phyloP scores from a whole-genome alignment of 495 filamentous ascomycete genomes.

The Podospora conica region DNA sequence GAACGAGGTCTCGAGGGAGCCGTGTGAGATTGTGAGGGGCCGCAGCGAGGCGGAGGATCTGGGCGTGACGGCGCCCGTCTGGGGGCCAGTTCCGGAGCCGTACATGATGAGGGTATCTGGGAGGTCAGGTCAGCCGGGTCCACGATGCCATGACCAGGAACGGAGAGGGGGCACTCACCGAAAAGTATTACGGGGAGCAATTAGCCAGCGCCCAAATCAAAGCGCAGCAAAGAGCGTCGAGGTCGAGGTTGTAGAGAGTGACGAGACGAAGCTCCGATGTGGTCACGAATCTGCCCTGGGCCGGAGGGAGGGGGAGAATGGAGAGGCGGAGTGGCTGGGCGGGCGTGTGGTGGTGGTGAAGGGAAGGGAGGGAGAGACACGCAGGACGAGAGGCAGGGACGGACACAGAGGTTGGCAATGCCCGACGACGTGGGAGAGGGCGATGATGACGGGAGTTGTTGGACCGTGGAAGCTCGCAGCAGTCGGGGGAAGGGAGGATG shows the following conservation, averaged over 20 bases:
- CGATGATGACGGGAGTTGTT: too few species aligned
- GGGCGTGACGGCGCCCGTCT: constrained; percentile 93
- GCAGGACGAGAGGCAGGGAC: constrained; percentile 1
- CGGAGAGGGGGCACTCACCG: neutral
- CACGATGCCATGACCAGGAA: neutral
- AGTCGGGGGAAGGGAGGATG: neutral
- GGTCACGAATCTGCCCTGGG: neutral
- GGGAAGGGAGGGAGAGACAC: neutral
- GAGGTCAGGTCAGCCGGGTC: neutral
- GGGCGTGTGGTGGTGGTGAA: neutral
- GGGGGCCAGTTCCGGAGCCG: constrained; percentile 72
- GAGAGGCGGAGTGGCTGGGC: neutral
- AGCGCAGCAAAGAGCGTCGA: neutral
- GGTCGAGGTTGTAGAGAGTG: neutral
- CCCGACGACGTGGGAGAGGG: too few species aligned
- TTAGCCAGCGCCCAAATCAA: neutral
- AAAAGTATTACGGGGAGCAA: neutral
- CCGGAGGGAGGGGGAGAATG: neutral
- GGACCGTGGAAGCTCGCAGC: too few species aligned
- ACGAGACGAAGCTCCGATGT: neutral
- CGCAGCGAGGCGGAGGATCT: constrained; percentile 81
- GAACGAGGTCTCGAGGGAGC: constrained; percentile 90
- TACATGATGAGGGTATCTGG: constrained; percentile 59
- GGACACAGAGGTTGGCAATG: neutral
- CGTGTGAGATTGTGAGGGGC: constrained; percentile 82